Evolutionary conservation across 257 asterid genomes (phyloP), one percentile per base, ranked within the genome.

Genomic region (Ocimum tenuiflorum): DNA sequence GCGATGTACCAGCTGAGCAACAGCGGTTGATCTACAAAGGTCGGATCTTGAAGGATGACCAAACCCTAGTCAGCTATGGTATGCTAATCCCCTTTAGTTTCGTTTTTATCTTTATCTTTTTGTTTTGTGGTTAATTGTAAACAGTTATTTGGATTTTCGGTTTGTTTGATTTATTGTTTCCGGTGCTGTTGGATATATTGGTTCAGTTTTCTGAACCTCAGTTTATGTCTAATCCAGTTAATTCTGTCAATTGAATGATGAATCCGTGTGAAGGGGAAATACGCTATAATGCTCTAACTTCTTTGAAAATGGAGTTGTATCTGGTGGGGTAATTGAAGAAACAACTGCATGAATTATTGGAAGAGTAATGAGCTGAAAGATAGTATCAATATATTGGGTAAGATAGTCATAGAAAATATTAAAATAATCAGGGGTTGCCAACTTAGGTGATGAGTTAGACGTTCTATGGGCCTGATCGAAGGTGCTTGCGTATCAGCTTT

Each of bases 21-120:
- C 94, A 84, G 83, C 81, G 88, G 61, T 47, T 86, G 81, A 83
- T 83, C 73, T 86, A 82, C 66, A 86, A 84, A 15, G 94, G 94
- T 9, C 90, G 91, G 77, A 80, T 86, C 80, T 63, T 86, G 65
- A 86, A 86, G 83, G 91, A 84, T 53, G 94, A 84, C 74, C 91
- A 78, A 76, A 83, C 88, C 80, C 87, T 86, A 68, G 73, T 57
- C 67, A 81, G 82, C 82, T 84, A 81, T 70, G 94, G 94, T 82
- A 80, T 41, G 6, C 63, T 42, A 24, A 31, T 47, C 36, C 14
- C 56, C 67, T 62, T 11, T 15, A n/a, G 41, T 4, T 61, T 22
- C 36, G 1, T 52, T 52, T 29, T 45, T 11, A 6, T 6, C 31
- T n/a, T n/a, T n/a, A 3, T 13, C 48, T 8, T 15, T 42, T 12